A percentile compares a stretch with the other conserved stretches of the same genome.
Conservation (phyloP, 2,329 filamentous ascomycete species). For the Akanthomyces dipterigenus region DNA sequence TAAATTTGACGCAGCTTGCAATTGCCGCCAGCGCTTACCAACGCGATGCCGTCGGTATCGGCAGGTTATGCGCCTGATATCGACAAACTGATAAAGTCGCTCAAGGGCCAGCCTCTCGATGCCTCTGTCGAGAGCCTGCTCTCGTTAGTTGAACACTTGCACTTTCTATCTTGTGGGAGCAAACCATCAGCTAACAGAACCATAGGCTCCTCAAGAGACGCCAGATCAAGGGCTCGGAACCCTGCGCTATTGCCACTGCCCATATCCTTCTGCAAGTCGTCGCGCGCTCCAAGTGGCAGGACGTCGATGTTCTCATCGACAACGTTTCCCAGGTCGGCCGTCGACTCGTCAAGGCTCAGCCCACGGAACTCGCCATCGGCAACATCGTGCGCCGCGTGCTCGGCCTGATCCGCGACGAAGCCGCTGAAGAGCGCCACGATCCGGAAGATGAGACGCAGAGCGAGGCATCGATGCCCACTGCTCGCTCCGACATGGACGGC, state of each 20-base stretch:
- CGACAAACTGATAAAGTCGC: conserved; percentile 68
- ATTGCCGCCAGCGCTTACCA: not conserved
- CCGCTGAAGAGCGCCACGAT: conserved; percentile 70
- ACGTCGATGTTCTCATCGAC: conserved; percentile 71
- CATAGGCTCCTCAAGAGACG: conserved; percentile 77
- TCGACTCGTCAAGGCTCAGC: conserved; percentile 74
- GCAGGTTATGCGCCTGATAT: conserved; percentile 59
- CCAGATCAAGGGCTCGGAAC: conserved; percentile 80
- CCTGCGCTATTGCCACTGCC: conserved; percentile 86
- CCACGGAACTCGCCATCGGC: conserved; percentile 83
- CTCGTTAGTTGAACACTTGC: conserved; percentile 50
- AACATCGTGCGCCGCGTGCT: conserved; percentile 91
- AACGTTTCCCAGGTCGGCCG: conserved; percentile 74
- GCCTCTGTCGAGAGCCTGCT: conserved; percentile 77
- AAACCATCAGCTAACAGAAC: conserved; percentile 1
- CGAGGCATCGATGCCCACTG: conserved; percentile 35
- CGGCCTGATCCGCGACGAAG: conserved; percentile 85
- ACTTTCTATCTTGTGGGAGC: not conserved
- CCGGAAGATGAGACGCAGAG: conserved; percentile 52
- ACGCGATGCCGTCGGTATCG: conserved; percentile 29
- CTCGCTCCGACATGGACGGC: conserved; percentile 22
- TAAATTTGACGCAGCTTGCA: not conserved
- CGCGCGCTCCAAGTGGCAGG: conserved; percentile 68
- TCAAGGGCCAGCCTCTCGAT: conserved; percentile 70
- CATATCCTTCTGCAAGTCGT: conserved; percentile 84